phyloP scores from a whole-genome alignment of 2,329 filamentous ascomycete genomes.

The Talaromyces sp. region DNA sequence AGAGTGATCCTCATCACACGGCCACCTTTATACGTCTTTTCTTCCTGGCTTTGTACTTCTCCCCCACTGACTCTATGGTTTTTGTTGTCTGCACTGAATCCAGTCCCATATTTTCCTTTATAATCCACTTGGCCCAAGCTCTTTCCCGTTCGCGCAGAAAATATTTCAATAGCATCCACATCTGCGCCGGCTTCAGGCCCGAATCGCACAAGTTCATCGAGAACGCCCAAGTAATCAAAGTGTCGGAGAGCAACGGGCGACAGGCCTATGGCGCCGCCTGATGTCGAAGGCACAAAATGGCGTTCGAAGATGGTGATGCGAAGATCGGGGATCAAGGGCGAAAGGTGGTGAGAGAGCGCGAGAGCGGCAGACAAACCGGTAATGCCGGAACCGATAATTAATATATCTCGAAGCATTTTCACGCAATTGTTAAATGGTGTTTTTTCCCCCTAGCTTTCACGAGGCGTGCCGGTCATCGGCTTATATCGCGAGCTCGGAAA shows the following conservation, averaged over 20 bases:
- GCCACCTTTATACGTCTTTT: conserved; percentile 32
- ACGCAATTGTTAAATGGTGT: background rate
- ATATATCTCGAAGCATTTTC: conserved; percentile 16
- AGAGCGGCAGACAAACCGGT: conserved; percentile 29
- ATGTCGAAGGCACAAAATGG: conserved; percentile 35
- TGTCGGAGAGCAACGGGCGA: conserved; percentile 41
- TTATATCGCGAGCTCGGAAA: background rate
- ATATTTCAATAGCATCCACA: conserved; percentile 37
- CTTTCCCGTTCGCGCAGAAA: conserved; percentile 34
- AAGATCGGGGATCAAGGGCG: conserved; percentile 26
- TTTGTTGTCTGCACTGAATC: conserved; percentile 20
- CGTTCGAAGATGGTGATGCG: conserved; percentile 37
- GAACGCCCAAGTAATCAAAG: conserved; percentile 36
- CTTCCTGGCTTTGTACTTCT: background rate
- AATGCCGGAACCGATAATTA: conserved; percentile 31
- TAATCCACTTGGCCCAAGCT: conserved; percentile 35
- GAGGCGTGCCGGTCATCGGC: background rate
- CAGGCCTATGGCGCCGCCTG: conserved; percentile 41
- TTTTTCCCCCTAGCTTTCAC: background rate
- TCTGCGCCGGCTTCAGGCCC: conserved; percentile 35
- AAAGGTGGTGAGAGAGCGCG: conserved; percentile 26
- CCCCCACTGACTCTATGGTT: background rate
- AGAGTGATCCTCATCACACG: conserved; percentile 38
- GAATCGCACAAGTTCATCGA: conserved; percentile 31
- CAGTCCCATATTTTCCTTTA: conserved; percentile 29